phyloP scores from a whole-genome alignment of 257 asterid genomes.

The Penstemon eatonii region DNA sequence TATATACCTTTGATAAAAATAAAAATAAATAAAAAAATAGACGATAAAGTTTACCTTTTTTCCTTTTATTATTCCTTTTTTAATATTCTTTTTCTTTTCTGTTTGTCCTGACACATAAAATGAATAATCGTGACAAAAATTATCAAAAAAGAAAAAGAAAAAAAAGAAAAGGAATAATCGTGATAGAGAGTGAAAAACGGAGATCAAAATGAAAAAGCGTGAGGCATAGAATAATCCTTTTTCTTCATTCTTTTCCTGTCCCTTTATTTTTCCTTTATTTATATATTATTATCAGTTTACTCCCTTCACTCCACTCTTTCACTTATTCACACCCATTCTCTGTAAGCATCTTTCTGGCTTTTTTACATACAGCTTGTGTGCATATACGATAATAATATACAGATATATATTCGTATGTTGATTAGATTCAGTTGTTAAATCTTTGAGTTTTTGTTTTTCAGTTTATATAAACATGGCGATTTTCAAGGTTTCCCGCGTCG shows the following conservation, averaged over 20 bases:
- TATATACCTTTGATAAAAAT: too few relatives aligned
- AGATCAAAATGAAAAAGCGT: conserved; percentile 31
- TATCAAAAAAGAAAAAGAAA: too few relatives aligned
- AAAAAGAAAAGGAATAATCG: not conserved
- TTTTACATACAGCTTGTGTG: conserved; percentile 22
- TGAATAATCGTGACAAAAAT: too few relatives aligned
- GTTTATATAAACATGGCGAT: conserved; percentile 50
- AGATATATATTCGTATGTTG: not conserved
- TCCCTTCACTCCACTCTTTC: conserved; percentile 15
- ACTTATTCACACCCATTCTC: conserved; percentile 22
- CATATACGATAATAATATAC: conserved; percentile 4
- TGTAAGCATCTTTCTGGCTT: conserved; percentile 28
- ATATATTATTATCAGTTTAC: conserved; percentile 6
- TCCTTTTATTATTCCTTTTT: too few relatives aligned
- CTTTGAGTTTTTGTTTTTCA: conserved; percentile 21
- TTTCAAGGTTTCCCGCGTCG: conserved; percentile 64
- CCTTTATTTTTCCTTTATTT: not conserved
- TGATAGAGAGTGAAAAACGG: conserved; percentile 34
- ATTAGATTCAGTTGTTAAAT: conserved; percentile 19
- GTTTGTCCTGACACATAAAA: too few relatives aligned
- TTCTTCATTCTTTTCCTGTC: not conserved
- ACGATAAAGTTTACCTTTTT: too few relatives aligned
- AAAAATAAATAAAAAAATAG: too few relatives aligned
- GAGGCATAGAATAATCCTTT: conserved; percentile 31
- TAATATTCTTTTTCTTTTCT: too few relatives aligned